Conservation (phyloP, 768 basidiomycete species). For the Panaeolus cyanescens region DNA sequence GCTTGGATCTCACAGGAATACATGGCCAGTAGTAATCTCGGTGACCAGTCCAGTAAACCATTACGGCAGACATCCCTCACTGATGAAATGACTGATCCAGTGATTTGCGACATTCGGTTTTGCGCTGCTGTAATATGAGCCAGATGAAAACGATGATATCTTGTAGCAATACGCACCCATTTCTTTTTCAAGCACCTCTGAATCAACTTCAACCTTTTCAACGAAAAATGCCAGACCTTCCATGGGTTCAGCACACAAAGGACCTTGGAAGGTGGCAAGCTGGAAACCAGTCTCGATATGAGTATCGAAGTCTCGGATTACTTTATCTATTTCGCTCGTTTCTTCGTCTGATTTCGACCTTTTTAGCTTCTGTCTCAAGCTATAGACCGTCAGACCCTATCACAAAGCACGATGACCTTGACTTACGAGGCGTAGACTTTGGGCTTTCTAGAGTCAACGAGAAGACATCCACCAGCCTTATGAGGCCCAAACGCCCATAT, state of each 20-base stretch:
- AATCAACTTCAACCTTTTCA: slow-evolving; percentile 70
- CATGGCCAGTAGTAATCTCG: slow-evolving; percentile 96
- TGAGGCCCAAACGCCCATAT: slow-evolving; percentile 95
- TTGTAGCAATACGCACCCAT: slow-evolving; percentile 49
- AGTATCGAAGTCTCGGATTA: slow-evolving; percentile 66
- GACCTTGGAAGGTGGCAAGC: slow-evolving; percentile 91
- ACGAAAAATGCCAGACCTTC: slow-evolving; percentile 92
- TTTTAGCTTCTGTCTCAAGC: slow-evolving; percentile 55
- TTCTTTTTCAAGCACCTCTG: slow-evolving; percentile 60
- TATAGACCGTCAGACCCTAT: slow-evolving; percentile 25
- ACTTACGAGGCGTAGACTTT: slow-evolving; percentile 57
- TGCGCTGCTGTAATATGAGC: slow-evolving; percentile 49
- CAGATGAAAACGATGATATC: background rate
- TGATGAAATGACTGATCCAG: slow-evolving; percentile 88
- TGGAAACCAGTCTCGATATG: slow-evolving; percentile 94
- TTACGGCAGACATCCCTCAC: slow-evolving; percentile 89
- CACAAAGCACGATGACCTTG: slow-evolving; percentile 6
- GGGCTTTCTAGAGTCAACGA: slow-evolving; percentile 71
- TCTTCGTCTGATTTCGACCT: slow-evolving; percentile 32
- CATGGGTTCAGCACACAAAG: slow-evolving; percentile 92
- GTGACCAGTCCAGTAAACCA: slow-evolving; percentile 96
- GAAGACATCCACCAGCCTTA: slow-evolving; percentile 79
- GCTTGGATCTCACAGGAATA: slow-evolving; percentile 99
- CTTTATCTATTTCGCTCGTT: slow-evolving; percentile 34
- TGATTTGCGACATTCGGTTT: slow-evolving; percentile 80